Evolutionary conservation across 805 yeast genomes (phyloP).

Genomic region (Saccharomycopsis microspora): DNA sequence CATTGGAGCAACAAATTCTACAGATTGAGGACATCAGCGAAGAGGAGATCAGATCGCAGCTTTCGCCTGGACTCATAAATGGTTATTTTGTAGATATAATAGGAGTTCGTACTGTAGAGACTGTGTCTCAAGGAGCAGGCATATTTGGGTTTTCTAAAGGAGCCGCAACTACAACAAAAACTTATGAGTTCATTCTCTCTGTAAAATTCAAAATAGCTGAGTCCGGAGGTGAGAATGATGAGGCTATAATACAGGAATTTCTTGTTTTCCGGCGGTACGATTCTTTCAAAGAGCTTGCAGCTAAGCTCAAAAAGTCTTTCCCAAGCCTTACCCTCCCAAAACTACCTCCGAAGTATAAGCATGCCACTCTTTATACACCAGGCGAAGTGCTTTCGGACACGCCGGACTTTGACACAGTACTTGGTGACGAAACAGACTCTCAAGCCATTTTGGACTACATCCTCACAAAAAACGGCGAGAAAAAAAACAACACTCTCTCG

Average conservation of each 20-base stretch:
- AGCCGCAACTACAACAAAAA: slow-evolving; percentile 1
- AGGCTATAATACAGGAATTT: slow-evolving; percentile 3
- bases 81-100: slow-evolving; percentile 6
- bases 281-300: slow-evolving; percentile 53
- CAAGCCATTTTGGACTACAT: slow-evolving; percentile 16
- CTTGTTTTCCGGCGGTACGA: slow-evolving; percentile 45
- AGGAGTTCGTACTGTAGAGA: slow-evolving; percentile 19
- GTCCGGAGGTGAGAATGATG: slow-evolving; percentile 34
- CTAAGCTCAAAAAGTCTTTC: slow-evolving; percentile 37
- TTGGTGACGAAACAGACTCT: slow-evolving; percentile 17
- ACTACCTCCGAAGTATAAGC: slow-evolving; percentile 33
- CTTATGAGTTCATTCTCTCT: slow-evolving; percentile 35
- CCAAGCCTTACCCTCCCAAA: slow-evolving; percentile 61
- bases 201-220: slow-evolving; percentile 4
- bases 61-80: neutral
- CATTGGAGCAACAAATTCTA: neutral
- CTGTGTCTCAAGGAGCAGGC: slow-evolving; percentile 2
- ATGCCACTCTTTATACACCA: neutral
- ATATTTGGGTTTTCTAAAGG: neutral
- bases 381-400: too few relatives aligned
- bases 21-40: neutral
- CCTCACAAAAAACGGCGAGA: neutral
- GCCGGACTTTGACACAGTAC: neutral
- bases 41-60: neutral
- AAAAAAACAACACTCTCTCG: slow-evolving; percentile 7